A percentile compares a stretch with the other conserved stretches of the same genome.
Evolutionary conservation across 2,329 filamentous ascomycete genomes (phyloP).

Genomic region (Xylariaceae sp.): DNA sequence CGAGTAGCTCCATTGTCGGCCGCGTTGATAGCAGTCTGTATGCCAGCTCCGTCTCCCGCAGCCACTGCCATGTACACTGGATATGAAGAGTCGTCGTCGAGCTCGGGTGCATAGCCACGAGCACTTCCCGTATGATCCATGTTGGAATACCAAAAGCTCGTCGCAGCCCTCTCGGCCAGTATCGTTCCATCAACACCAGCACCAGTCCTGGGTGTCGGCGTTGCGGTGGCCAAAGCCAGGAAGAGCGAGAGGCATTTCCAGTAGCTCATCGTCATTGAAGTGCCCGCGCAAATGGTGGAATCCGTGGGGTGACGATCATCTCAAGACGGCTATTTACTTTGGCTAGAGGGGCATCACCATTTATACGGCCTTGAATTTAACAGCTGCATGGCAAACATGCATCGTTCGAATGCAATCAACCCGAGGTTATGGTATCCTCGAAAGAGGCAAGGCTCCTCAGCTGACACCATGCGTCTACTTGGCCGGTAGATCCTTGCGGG

Average conservation of each 20-base stretch:
- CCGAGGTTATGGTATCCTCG: background rate
- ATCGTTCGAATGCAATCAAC: background rate
- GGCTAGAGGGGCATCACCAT: background rate
- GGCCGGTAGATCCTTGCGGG: too few relatives aligned
- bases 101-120: conserved; percentile 39
- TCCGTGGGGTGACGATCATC: background rate
- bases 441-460: background rate
- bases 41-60: conserved; percentile 34
- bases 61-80: conserved; percentile 36
- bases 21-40: conserved; percentile 38
- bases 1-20: conserved; percentile 32
- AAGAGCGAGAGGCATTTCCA: conserved; percentile 6
- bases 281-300: background rate
- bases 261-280: conserved; percentile 9
- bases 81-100: conserved; percentile 36
- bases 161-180: conserved; percentile 9
- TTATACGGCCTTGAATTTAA: background rate
- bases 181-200: conserved; percentile 8
- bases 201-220: conserved; percentile 6
- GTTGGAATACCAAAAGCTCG: conserved; percentile 40
- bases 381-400: background rate
- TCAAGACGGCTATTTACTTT: background rate
- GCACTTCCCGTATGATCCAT: conserved; percentile 36
- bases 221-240: conserved; percentile 10
- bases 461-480: background rate